Evolutionary conservation across 192 early-diverging fungal genomes (phyloP), one percentile per base, ranked within the genome.

Genomic region (Rhizoclosmatium sp.): DNA sequence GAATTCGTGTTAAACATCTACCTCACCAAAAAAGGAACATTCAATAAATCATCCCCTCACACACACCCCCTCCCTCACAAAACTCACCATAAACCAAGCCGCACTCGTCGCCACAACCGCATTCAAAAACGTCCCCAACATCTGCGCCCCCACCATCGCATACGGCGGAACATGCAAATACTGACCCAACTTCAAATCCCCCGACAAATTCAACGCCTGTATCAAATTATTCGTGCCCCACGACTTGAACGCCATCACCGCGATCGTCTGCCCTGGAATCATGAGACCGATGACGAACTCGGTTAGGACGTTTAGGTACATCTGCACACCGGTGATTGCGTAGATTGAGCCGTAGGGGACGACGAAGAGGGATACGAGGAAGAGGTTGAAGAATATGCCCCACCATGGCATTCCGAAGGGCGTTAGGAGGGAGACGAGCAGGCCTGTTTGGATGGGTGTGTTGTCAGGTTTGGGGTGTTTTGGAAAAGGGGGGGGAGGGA

Each of bases 221-320:
- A 83, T 80, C 85, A 95, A 86, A 4, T 90, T 88, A 71, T 94
- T 95, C 79, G 92, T 93, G 58, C 92, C 92, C 67, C 92, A 93
- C 9, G 93, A 92, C 85, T 96, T 95, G 88, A 94, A 96, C 2
- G 92, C 91, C 87, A 94, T 89, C 67, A 88, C 91, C 23, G 86
- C 88, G 42, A 92, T 86, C 4, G 87, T 90, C 47, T 85, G 75
- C 21, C 92, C 92, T n/a, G 92, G 89, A 86, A 86, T 78, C 31
- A 89, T 82, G 39, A 81, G 82, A 83, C 92, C 91, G 68, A 85
- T 86, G 44, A 92, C 78, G 40, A 90, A 82, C 82, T 93, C 85
- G 10, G 89, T 77, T n/a, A 93, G 73, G 44, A 92, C 87, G 61
- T 87, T 89, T n/a, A 92, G 75, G 61, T 84, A 83, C 58, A 85